These are phyloP conservation scores for Aspergillus sp. DNA, from an alignment of 2,329 filamentous ascomycete genomes.

Conservation along the genomic window DNA sequence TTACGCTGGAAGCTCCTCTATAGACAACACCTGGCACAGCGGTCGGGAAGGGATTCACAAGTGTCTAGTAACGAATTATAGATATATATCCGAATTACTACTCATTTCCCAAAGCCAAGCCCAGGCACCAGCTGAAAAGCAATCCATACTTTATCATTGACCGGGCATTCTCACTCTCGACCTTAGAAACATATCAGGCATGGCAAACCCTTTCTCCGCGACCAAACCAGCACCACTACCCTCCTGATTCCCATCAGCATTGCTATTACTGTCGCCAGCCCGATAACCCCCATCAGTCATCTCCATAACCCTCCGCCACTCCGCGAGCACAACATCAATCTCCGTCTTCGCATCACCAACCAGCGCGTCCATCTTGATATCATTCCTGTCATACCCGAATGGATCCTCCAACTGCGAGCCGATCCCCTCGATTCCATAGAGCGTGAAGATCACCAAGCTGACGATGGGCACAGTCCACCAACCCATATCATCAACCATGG, in stretches of 20 bases:
- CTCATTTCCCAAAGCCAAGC: background rate
- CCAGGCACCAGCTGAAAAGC: no score
- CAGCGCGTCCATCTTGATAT: conserved; percentile 68
- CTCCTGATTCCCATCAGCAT: conserved; percentile 1
- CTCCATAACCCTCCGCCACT: conserved; percentile 50
- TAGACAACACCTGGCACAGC: conserved; percentile 24
- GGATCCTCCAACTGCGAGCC: conserved; percentile 65
- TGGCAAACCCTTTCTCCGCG: conserved; percentile 15
- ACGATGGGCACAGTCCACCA: conserved; percentile 64
- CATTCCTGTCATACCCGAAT: conserved; percentile 65
- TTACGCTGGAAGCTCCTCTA: conserved; percentile 58
- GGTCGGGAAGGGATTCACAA: background rate
- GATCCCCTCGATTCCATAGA: conserved; percentile 65
- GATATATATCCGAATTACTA: background rate
- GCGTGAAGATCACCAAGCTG: conserved; percentile 60
- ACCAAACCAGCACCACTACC: background rate
- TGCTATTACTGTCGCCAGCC: background rate
- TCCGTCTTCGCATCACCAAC: conserved; percentile 61
- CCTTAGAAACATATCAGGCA: conserved; percentile 34
- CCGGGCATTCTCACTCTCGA: conserved; percentile 13
- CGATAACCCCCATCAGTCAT: conserved; percentile 16
- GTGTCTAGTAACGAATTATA: background rate
- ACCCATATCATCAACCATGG: conserved; percentile 61
- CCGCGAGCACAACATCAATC: conserved; percentile 57
- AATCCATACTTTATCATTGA: background rate